Base-by-base conservation (phyloP, 306 rosid species). In the Prunus padus region DNA sequence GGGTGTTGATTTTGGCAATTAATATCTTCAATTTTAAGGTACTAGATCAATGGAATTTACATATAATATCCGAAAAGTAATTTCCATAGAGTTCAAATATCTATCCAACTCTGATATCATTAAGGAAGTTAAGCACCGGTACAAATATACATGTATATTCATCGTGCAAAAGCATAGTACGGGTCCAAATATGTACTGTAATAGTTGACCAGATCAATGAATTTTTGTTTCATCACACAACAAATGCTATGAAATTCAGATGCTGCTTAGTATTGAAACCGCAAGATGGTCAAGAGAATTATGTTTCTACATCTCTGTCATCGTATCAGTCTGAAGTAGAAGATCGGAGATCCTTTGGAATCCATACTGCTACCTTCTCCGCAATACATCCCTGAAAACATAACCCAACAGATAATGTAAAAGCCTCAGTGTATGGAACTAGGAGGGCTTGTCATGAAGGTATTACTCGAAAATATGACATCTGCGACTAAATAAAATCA, bases 371-470 rank as follows among this genome's bases (percentile, higher is more conserved):
- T 37, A 18, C 30, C 16, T 31, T 26, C 49, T 13, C 61, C 64
- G 2, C 52, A 28, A 2, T 72, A 20, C 37, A 67, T 50, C 20
- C 85, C 81, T 72, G 63, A 37, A 50, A 28, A 42, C 68, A 72
- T 10, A 66, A 26, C 12, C 51, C 31, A 72, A 40, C 37, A 52
- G 42, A 37, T 5, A 37, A 52, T 51, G 42, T 42, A 23, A 40
- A 52, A 40, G 10, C 69, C 26, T 19, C 9, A 37, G 65, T 37
- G 13, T 33, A 25, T 8, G 14, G 1, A 49, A 19, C 30, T 37
- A 50, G 1, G 66, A 30, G 22, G 20, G 46, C 28, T 31, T 33
- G 40, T 33, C 40, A 33, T 33, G 40, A 33, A 33, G 40, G 40
- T 33, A 33, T 1, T 33, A 33, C 40, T 33, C 40, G 1, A 5